These are phyloP conservation scores for Porpolomopsis calyptriformis DNA, from an alignment of 768 basidiomycete genomes.

Conservation along the genomic window DNA sequence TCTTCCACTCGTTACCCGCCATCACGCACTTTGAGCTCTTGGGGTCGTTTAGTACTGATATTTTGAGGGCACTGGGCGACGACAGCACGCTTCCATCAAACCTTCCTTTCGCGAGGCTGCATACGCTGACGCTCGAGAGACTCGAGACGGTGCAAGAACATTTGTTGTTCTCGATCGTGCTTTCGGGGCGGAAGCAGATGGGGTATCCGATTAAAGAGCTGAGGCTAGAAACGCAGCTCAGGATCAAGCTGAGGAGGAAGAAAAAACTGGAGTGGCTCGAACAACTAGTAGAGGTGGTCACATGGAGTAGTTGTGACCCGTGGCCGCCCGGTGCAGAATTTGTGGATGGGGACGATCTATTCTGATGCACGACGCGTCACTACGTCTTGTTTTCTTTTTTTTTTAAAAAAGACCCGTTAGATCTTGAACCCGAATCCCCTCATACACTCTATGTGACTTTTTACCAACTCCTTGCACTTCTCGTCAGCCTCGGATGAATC, in stretches of 20 bases:
- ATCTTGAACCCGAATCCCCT: constrained; percentile 79
- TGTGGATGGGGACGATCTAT: constrained; percentile 22
- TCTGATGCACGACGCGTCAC: constrained; percentile 5
- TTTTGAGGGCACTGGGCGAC: constrained; percentile 19
- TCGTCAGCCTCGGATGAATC: constrained; percentile 55
- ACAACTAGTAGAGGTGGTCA: constrained; percentile 15
- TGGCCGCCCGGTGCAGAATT: constrained; percentile 22
- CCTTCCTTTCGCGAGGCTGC: constrained; percentile 24
- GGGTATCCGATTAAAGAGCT: constrained; percentile 22
- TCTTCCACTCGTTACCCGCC: constrained; percentile 25
- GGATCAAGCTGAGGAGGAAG: constrained; percentile 13
- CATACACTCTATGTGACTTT: constrained; percentile 87
- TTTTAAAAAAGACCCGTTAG: constrained; percentile 17
- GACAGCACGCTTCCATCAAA: constrained; percentile 7
- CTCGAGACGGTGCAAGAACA: constrained; percentile 19
- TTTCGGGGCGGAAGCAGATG: constrained; percentile 14
- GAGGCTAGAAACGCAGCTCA: constrained; percentile 16
- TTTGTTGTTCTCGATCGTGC: constrained; percentile 15
- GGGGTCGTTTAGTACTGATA: constrained; percentile 14
- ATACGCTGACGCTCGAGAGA: constrained; percentile 20
- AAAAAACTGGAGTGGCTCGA: constrained; percentile 10
- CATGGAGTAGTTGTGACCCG: constrained; percentile 14
- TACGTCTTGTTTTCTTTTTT: not conserved
- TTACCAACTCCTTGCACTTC: constrained; percentile 72
- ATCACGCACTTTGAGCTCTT: constrained; percentile 24